Percentiles rank a stretch among this genome's conserved stretches.
Evolutionary conservation across 2,329 filamentous ascomycete species (phyloP).

Genomic region (Colletotrichum tabaci): DNA sequence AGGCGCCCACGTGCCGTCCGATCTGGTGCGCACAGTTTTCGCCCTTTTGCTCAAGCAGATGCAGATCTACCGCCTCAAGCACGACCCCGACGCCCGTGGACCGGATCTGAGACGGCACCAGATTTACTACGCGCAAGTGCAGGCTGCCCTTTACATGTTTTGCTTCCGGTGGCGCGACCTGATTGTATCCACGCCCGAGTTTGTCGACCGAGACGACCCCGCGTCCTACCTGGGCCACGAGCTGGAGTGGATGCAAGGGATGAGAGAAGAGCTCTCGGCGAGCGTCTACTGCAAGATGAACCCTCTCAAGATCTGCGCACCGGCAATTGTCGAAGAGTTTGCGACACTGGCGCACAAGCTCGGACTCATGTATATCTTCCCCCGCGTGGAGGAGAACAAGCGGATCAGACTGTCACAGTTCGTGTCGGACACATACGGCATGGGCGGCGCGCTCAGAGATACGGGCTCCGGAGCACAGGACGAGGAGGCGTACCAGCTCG

Average conservation of each 20-base stretch:
- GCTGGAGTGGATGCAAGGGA: slow-evolving; percentile 81
- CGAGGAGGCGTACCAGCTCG: slow-evolving; percentile 86
- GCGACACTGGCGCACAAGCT: slow-evolving; percentile 89
- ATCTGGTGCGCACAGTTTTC: slow-evolving; percentile 87
- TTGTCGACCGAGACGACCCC: slow-evolving; percentile 74
- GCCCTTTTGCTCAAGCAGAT: slow-evolving; percentile 83
- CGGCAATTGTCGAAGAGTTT: slow-evolving; percentile 91
- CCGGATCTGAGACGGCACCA: slow-evolving; percentile 89
- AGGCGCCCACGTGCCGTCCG: slow-evolving; percentile 83
- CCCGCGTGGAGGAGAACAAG: slow-evolving; percentile 93
- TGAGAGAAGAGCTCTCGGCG: slow-evolving; percentile 80
- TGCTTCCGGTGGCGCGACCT: slow-evolving; percentile 98
- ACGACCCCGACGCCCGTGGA: slow-evolving; percentile 82
- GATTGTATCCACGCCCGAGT: slow-evolving; percentile 73
- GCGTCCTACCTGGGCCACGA: slow-evolving; percentile 77
- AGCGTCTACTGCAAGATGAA: slow-evolving; percentile 93
- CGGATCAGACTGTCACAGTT: slow-evolving; percentile 84
- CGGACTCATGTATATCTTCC: slow-evolving; percentile 89
- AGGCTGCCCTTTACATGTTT: slow-evolving; percentile 93
- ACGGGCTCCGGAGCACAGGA: slow-evolving; percentile 70
- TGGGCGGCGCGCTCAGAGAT: slow-evolving; percentile 69
- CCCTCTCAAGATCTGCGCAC: slow-evolving; percentile 94
- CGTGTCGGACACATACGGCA: slow-evolving; percentile 70
- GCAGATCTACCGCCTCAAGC: slow-evolving; percentile 79
- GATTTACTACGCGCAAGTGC: slow-evolving; percentile 89